Conservation (phyloP, 2,329 filamentous ascomycete genomes). For the Cladosporium sphaerospermum region DNA sequence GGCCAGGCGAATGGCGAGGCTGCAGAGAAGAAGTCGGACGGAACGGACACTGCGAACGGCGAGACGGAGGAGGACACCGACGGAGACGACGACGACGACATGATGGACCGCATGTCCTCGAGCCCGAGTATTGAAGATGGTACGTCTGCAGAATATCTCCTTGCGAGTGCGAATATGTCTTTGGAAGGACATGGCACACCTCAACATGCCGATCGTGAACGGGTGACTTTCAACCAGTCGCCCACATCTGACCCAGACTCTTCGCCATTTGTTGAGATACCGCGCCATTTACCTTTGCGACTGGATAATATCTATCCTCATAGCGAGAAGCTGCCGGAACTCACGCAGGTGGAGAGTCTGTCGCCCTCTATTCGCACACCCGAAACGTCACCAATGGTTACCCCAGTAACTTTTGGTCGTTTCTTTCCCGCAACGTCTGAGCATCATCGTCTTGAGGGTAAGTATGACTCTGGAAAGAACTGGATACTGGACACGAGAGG, state of each 20-base stretch:
- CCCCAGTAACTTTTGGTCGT: conserved; percentile 1
- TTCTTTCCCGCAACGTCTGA: conserved; percentile 24
- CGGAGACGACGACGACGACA: conserved; percentile 71
- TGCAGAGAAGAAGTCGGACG: conserved; percentile 21
- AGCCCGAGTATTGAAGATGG: conserved; percentile 99
- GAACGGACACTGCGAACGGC: conserved; percentile 26
- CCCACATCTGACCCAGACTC: conserved; percentile 29
- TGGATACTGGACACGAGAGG: conserved; percentile 12
- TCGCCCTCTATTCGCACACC: conserved; percentile 5
- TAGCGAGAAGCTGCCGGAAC: not conserved
- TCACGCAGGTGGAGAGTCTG: not conserved
- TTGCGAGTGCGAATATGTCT: not conserved
- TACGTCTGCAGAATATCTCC: conserved; percentile 55
- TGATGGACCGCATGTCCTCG: conserved; percentile 98
- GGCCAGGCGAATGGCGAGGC: conserved; percentile 46
- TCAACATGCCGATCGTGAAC: conserved; percentile 8
- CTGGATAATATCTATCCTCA: not conserved
- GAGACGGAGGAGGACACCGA: conserved; percentile 32
- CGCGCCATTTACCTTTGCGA: conserved; percentile 32
- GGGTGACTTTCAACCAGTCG: conserved; percentile 29
- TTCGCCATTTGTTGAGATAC: conserved; percentile 39
- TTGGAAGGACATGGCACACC: conserved; percentile 2
- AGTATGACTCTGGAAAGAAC: conserved; percentile 33
- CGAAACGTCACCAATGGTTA: conserved; percentile 6
- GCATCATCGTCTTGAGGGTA: conserved; percentile 46